Evolutionary conservation across 805 yeast species (phyloP).

Genomic region (Metschnikowia continentalis): DNA sequence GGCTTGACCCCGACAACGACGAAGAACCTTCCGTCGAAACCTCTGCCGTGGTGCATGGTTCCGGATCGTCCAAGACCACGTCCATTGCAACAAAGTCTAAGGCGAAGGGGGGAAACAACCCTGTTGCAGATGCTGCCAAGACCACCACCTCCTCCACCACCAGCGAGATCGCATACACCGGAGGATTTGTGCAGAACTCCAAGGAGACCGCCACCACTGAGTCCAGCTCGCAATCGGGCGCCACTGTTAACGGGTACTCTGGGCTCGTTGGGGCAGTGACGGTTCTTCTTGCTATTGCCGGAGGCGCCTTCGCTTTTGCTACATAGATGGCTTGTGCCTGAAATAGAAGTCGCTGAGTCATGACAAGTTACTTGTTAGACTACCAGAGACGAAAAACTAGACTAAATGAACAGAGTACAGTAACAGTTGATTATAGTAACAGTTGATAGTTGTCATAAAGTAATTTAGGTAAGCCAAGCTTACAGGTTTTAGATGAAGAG

Average conservation of each 20-base stretch:
- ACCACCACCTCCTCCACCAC: slow-evolving; percentile 13
- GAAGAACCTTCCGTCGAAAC: slow-evolving; percentile 13
- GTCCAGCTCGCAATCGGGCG: slow-evolving; percentile 7
- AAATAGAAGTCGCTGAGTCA: too few species aligned
- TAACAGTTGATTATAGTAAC: too few species aligned
- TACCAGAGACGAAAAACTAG: too few species aligned
- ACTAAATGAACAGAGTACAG: too few species aligned
- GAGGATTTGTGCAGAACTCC: slow-evolving; percentile 38
- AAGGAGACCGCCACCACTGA: slow-evolving; percentile 1
- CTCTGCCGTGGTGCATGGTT: slow-evolving; percentile 12
- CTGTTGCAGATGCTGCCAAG: slow-evolving; percentile 8
- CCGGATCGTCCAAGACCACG: slow-evolving; percentile 21
- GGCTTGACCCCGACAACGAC: slow-evolving; percentile 52
- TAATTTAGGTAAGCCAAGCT: too few species aligned
- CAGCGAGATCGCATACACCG: slow-evolving; percentile 17
- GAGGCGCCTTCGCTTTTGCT: slow-evolving; percentile 5
- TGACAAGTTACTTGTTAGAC: too few species aligned
- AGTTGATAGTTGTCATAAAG: too few species aligned
- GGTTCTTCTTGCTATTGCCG: slow-evolving; percentile 9
- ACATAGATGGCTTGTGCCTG: background rate
- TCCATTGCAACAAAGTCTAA: slow-evolving; percentile 11
- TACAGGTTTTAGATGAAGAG: too few species aligned
- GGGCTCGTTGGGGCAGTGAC: slow-evolving; percentile 7
- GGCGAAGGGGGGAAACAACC: slow-evolving; percentile 10
- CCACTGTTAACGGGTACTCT: background rate